Conservation (phyloP, 208 protist genomes). For the Leishmania turanica region DNA sequence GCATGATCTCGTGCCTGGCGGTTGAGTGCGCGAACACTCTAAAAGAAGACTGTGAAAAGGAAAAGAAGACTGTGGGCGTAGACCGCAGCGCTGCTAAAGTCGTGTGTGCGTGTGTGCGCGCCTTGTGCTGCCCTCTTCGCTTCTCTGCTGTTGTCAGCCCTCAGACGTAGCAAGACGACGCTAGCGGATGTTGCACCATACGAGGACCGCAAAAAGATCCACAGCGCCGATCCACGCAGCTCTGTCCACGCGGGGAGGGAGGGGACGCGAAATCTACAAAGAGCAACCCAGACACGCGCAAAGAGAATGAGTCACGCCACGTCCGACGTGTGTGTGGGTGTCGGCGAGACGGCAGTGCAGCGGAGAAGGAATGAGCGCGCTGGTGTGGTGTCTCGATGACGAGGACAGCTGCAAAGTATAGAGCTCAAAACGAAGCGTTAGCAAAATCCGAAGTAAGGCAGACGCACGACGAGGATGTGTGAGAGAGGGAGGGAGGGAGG, state of each 20-base stretch:
- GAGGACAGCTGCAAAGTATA: neutral
- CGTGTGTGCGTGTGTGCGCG: neutral
- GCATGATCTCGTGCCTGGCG: conserved; percentile 24
- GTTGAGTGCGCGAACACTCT: neutral
- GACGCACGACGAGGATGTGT: neutral
- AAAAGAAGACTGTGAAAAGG: neutral
- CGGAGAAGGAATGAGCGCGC: neutral
- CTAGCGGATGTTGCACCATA: neutral
- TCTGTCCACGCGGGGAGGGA: neutral
- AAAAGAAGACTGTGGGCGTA: neutral
- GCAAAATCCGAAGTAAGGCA: neutral
- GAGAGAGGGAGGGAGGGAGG: neutral
- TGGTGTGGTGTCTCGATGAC: neutral
- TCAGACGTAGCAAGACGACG: neutral
- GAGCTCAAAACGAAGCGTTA: neutral
- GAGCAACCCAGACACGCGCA: neutral
- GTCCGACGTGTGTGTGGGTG: neutral
- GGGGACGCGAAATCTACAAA: neutral
- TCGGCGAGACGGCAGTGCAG: neutral
- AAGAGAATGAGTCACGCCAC: neutral
- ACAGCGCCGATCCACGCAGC: neutral
- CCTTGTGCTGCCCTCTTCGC: neutral
- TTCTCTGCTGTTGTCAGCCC: neutral
- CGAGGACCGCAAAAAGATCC: neutral
- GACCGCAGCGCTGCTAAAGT: neutral